Evolutionary conservation across 768 basidiomycete species (phyloP), one percentile per base, ranked within the genome.

Genomic region (Lanmaoa pseudosensibilis): DNA sequence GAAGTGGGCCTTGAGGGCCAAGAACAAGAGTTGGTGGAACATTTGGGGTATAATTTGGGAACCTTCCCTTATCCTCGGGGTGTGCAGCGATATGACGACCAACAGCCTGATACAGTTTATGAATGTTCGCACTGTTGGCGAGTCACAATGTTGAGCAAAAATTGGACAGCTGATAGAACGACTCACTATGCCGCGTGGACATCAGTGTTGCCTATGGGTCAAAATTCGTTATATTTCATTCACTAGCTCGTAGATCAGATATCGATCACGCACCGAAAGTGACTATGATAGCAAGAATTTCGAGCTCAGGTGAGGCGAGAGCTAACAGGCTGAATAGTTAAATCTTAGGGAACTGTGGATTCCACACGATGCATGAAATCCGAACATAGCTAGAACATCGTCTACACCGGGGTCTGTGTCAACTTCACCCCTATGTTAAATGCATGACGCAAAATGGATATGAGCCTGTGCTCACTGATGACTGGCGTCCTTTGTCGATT

Each of bases 321-420:
- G 92, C 92, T 12, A 92, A 74, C 52, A 94, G 73, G 55, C 90
- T 92, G 63, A n/a, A 33, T n/a, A 50, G 18, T 48, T 32, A 47
- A 6, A 54, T 44, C 9, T 54, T 21, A 48, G 44, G 41, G 25
- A 32, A 36, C 38, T 21, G 33, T 18, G 34, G 13, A 15, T 23
- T 52, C 0, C 4, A 36, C 23, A 49, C 10, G 27, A 53, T 16
- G 18, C 36, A n/a, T 46, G 30, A 23, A 52, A 55, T 30, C 70
- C 84, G 56, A 55, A 88, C 90, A 94, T 83, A 30, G 91, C 91
- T 50, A 92, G 62, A 25, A 80, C 76, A 69, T 94, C 92, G 65
- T 94, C 92, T 4, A 92, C 86, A 34, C 92, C 92, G 8, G 92
- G 90, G 66, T 94, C 92, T 27, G 90, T 90, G 62, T 92, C 91